Evolutionary conservation across 441 rosid genomes (phyloP).

Genomic region (Dalechampia spathulata): DNA sequence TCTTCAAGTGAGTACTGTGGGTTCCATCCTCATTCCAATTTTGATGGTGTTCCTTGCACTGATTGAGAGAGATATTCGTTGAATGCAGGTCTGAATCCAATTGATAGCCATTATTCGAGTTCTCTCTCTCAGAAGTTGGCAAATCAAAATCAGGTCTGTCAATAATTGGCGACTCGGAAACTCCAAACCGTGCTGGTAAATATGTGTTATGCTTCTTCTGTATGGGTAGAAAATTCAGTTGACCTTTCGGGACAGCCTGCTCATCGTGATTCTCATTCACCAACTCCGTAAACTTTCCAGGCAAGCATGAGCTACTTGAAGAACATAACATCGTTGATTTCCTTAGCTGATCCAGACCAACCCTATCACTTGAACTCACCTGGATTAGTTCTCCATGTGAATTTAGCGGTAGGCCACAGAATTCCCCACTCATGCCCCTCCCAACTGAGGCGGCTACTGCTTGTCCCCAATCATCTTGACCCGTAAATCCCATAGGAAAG

Average conservation of each 20-base stretch:
- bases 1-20: neutral
- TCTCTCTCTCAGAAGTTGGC: neutral
- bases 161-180: neutral
- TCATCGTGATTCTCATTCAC: neutral
- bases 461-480: neutral
- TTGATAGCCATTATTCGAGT: neutral
- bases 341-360: neutral
- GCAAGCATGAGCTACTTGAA: neutral
- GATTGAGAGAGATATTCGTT: neutral
- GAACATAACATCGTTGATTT: neutral
- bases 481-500: neutral
- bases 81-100: neutral
- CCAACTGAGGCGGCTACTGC: neutral
- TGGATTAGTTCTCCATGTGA: constrained; percentile 6
- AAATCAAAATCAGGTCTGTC: neutral
- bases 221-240: neutral
- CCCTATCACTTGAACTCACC: neutral
- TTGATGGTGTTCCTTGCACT: neutral
- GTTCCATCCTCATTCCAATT: neutral
- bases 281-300: neutral
- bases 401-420: constrained; percentile 5
- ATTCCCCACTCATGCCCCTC: neutral
- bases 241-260: neutral
- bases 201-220: neutral
- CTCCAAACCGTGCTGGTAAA: constrained; percentile 1